phyloP scores from a whole-genome alignment of 192 early-diverging fungal genomes.

The Coemansia sp. region DNA sequence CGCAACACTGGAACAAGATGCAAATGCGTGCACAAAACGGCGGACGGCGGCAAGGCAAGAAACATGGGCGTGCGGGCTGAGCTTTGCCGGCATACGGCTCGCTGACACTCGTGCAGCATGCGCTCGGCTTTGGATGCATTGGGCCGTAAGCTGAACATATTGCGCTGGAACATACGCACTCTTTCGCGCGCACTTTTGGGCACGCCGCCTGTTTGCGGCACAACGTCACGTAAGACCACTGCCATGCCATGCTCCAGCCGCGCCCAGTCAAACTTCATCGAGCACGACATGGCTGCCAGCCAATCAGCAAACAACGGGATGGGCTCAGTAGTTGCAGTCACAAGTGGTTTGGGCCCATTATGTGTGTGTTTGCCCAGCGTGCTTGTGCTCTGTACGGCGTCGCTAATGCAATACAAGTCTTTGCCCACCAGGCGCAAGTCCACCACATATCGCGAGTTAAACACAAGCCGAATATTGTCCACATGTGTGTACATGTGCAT shows the following conservation, averaged over 20 bases:
- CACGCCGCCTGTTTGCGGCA: background rate
- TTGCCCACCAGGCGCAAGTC: slow-evolving; percentile 42
- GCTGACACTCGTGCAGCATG: slow-evolving; percentile 26
- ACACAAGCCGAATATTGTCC: slow-evolving; percentile 50
- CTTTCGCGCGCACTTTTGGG: background rate
- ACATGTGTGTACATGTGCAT: slow-evolving; percentile 53
- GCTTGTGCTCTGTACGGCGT: slow-evolving; percentile 29
- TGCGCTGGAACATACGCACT: slow-evolving; percentile 35
- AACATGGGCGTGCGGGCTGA: slow-evolving; percentile 34
- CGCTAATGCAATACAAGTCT: slow-evolving; percentile 39
- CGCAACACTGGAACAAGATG: slow-evolving; percentile 41
- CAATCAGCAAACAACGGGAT: slow-evolving; percentile 49
- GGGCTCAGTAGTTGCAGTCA: slow-evolving; percentile 40
- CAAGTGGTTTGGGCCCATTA: slow-evolving; percentile 32
- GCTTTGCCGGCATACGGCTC: slow-evolving; percentile 23
- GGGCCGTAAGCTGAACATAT: slow-evolving; percentile 32
- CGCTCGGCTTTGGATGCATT: slow-evolving; percentile 36
- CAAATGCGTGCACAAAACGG: slow-evolving; percentile 26
- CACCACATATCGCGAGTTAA: slow-evolving; percentile 47
- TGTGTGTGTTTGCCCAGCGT: slow-evolving; percentile 2
- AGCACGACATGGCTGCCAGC: slow-evolving; percentile 41
- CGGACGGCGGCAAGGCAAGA: slow-evolving; percentile 41
- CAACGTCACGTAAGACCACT: slow-evolving; percentile 1
- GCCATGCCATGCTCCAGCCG: slow-evolving; percentile 29
- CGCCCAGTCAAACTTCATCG: slow-evolving; percentile 40